A percentile compares a stretch with the other conserved stretches of the same genome.
These are phyloP conservation scores for Hypoxylon fragiforme DNA, from an alignment of 495 filamentous ascomycete genomes.

Conservation along the genomic window DNA sequence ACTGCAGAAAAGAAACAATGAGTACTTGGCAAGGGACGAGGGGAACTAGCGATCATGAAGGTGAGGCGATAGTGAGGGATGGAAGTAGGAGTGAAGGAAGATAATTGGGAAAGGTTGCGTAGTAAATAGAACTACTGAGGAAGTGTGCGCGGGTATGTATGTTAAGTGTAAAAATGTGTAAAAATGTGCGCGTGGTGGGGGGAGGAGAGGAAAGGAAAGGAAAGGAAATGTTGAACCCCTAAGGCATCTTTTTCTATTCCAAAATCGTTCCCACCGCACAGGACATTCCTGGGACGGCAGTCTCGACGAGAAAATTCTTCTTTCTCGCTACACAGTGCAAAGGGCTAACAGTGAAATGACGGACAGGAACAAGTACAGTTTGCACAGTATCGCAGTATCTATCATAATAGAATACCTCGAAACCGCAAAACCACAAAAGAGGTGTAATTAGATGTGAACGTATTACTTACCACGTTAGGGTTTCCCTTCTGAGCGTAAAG, in stretches of 20 bases:
- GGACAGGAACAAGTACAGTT: too few relatives aligned
- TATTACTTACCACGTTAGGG: slow-evolving; percentile 67
- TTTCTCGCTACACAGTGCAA: too few relatives aligned
- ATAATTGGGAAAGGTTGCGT: neutral
- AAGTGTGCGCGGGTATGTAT: neutral
- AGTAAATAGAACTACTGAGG: neutral
- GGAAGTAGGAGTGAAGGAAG: neutral
- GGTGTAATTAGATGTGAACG: slow-evolving; percentile 7
- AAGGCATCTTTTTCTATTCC: too few relatives aligned
- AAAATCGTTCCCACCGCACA: too few relatives aligned
- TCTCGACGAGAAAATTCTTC: too few relatives aligned
- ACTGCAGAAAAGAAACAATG: slow-evolving; percentile 43
- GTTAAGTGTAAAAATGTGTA: neutral
- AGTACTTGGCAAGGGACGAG: neutral
- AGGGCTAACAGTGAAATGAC: too few relatives aligned
- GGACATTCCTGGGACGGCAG: too few relatives aligned
- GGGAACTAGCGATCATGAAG: slow-evolving; percentile 24
- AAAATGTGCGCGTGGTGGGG: neutral
- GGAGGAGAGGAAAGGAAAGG: neutral
- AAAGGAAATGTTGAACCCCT: too few relatives aligned
- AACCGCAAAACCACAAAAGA: neutral
- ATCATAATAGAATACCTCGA: too few relatives aligned
- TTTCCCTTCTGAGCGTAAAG: slow-evolving; percentile 71
- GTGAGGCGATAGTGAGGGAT: neutral
- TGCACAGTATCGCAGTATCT: too few relatives aligned